phyloP scores from a whole-genome alignment of 257 asterid species.

The Penstemon newberryi region DNA sequence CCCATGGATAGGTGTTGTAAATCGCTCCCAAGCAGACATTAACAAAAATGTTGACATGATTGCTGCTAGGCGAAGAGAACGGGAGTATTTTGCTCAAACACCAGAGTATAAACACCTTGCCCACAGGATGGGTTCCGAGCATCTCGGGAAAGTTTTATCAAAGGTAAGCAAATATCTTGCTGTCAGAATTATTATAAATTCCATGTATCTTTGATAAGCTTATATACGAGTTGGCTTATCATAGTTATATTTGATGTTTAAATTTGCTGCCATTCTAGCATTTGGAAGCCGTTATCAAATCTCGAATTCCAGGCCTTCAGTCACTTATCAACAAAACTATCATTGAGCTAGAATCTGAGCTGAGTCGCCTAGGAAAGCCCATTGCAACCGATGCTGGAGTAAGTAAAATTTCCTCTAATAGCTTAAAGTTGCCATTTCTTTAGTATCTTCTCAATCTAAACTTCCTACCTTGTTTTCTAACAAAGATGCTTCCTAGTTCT shows the following conservation, averaged over 20 bases:
- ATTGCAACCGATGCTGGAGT: constrained; percentile 98
- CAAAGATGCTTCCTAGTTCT: constrained; percentile 8
- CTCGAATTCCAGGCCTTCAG: constrained; percentile 99
- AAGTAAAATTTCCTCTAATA: constrained; percentile 28
- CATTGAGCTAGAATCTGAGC: constrained; percentile 81
- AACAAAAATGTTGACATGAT: constrained; percentile 96
- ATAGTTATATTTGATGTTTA: constrained; percentile 14
- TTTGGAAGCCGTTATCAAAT: constrained; percentile 95
- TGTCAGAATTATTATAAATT: not conserved
- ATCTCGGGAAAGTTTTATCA: constrained; percentile 92
- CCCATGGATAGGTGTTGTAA: constrained; percentile 98
- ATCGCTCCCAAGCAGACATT: constrained; percentile 94
- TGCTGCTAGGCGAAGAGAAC: constrained; percentile 93
- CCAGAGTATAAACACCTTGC: constrained; percentile 91
- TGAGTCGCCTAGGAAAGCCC: constrained; percentile 94
- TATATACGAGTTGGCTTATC: not conserved
- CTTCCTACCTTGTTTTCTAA: constrained; percentile 8
- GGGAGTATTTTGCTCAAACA: constrained; percentile 87
- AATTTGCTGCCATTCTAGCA: constrained; percentile 52
- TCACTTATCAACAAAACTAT: constrained; percentile 91
- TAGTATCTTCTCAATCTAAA: not conserved
- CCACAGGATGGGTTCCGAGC: constrained; percentile 91
- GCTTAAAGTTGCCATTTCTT: not conserved
- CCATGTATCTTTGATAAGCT: no score
- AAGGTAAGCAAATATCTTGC: constrained; percentile 52